phyloP scores from a whole-genome alignment of 202 grass and related monocot genomes.

The Carex arenaria region DNA sequence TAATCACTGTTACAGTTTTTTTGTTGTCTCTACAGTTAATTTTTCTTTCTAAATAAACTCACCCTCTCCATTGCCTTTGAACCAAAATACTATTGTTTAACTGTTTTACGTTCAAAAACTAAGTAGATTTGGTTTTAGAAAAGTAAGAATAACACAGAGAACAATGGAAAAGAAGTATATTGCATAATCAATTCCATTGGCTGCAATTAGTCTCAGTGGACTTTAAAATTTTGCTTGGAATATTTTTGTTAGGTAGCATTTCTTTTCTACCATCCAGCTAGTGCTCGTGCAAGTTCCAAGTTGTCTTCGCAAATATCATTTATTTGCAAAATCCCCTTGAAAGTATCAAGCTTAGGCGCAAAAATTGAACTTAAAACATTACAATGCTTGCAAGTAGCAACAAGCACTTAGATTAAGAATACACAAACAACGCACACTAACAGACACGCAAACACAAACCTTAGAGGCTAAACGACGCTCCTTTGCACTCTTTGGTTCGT shows the following conservation, averaged over 20 bases:
- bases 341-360: neutral
- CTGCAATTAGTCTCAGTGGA: neutral
- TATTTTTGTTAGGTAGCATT: neutral
- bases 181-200: neutral
- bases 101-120: neutral
- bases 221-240: neutral
- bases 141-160: neutral
- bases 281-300: neutral
- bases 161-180: neutral
- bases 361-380: neutral
- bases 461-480: slow-evolving; percentile 64
- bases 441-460: slow-evolving; percentile 10
- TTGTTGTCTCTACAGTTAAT: too few species aligned
- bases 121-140: neutral
- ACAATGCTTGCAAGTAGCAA: neutral
- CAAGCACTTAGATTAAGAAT: neutral
- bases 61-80: too few species aligned
- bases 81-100: neutral
- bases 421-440: neutral
- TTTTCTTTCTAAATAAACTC: too few species aligned
- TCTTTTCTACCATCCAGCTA: neutral
- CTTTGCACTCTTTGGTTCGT: slow-evolving; percentile 42
- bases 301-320: neutral
- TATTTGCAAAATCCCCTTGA: neutral
- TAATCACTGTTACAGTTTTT: neutral